phyloP scores from a whole-genome alignment of 2,329 filamentous ascomycete genomes.

The Aspergillus oerlinghausenensis region DNA sequence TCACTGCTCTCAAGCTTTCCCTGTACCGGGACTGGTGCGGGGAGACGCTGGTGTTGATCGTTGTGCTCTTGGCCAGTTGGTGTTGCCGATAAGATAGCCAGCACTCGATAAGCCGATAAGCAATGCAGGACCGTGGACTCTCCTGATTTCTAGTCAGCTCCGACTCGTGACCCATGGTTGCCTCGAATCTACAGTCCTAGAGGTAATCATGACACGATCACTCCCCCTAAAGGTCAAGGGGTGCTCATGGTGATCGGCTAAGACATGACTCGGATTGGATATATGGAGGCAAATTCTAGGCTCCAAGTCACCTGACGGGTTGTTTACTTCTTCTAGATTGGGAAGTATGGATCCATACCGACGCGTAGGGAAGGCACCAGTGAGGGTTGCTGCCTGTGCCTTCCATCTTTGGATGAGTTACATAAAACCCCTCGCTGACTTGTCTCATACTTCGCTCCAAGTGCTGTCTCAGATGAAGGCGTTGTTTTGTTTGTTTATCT shows the following conservation, averaged over 20 bases:
- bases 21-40: background rate
- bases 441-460: background rate
- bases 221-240: background rate
- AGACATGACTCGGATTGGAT: background rate
- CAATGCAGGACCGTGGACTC: no score
- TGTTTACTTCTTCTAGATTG: background rate
- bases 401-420: background rate
- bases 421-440: background rate
- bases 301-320: constrained; percentile 11
- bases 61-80: no score
- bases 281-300: constrained; percentile 6
- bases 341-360: background rate
- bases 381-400: background rate
- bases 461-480: background rate
- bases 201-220: background rate
- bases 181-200: background rate
- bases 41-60: background rate
- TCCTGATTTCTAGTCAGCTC: background rate
- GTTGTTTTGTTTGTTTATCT: background rate
- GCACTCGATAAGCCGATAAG: background rate
- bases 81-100: background rate
- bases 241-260: background rate
- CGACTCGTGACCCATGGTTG: background rate
- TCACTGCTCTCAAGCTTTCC: background rate
- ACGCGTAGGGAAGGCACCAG: background rate